Base-by-base conservation (phyloP, 2,329 filamentous ascomycete genomes). In the Lecanicillium sp. region DNA sequence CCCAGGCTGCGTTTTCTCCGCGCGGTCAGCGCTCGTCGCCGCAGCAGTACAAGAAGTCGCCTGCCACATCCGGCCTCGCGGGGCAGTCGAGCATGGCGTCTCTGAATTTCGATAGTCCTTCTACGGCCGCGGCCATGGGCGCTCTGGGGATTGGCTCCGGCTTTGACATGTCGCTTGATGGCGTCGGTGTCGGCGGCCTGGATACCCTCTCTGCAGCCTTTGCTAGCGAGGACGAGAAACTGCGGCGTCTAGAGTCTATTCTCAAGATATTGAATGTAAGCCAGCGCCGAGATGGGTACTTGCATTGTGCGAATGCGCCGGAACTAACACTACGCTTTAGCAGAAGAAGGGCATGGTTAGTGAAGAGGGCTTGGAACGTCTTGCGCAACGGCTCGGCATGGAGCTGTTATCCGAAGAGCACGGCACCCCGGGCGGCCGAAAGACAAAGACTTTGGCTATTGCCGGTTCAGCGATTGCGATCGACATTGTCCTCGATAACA, bases 291-390 rank as follows among this genome's bases (percentile, higher is more conserved):
- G 4, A 5, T 29, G 13, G 11, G 11, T 15, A 14, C 17, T 6
- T 2, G 19, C 17, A 4, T 5, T 19, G 17, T 6, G 7, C 17
- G 14, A 8, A 27, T 14, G 17, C 15, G 15, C 29, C 4, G n/a
- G 39, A 19, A 13, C 48, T 46, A 37, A 49, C 33, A 32, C 6
- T 25, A 7, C 11, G 27, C 17, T 29, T 8, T 22, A 63, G 56
- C 60, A 67, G 41, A 65, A 59, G 49, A 75, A 76, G 45, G 82
- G 82, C 4, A 64, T 79, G 29, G 78, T 90, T 28, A 86, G 83
- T 48, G 81, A 86, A 51, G 78, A 83, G 20, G 83, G 83, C 3
- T 67, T 92, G n/a, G 79, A 84, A 56, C 71, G 83, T 39, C 63
- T 90, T 20, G 81, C 79, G 8, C 74, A 76, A 49, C 70, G 77